Percentiles rank a stretch among this genome's conserved stretches.
Conservation (phyloP, 2,329 filamentous ascomycete species). For the Pseudocercospora vitis region DNA sequence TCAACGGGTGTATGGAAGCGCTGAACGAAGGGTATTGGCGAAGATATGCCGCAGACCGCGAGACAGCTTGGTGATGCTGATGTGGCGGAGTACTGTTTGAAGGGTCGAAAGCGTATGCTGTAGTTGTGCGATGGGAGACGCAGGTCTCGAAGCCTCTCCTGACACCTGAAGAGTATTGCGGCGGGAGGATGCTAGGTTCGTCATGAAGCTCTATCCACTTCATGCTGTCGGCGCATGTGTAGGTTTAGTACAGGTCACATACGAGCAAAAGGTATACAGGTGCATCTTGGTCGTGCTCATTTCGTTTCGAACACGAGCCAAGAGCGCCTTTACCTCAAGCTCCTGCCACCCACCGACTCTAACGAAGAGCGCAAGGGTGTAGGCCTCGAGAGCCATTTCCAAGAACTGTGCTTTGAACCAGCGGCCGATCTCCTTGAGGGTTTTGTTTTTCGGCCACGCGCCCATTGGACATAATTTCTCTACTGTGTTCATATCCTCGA, state of each 20-base stretch:
- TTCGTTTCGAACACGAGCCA: conserved; percentile 41
- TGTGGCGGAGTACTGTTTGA: background rate
- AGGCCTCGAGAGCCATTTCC: conserved; percentile 43
- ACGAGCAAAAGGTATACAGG: conserved; percentile 1
- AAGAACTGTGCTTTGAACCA: conserved; percentile 32
- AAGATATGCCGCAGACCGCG: background rate
- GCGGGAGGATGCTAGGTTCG: too few relatives aligned
- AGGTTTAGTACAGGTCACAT: background rate
- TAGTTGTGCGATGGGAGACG: too few relatives aligned
- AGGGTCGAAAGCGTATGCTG: background rate
- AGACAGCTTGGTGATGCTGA: background rate
- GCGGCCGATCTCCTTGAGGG: conserved; percentile 41
- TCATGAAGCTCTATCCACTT: too few relatives aligned
- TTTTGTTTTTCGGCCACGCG: conserved; percentile 41
- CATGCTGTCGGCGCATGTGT: too few relatives aligned
- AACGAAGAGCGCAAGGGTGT: conserved; percentile 43
- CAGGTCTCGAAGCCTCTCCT: too few relatives aligned
- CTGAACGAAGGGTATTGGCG: background rate
- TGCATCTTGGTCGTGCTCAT: conserved; percentile 5
- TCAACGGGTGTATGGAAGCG: background rate
- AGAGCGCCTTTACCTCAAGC: conserved; percentile 44
- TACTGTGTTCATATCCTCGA: conserved; percentile 8
- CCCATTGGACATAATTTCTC: conserved; percentile 41
- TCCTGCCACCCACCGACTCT: conserved; percentile 42
- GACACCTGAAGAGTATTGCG: background rate